A percentile compares a stretch with the other conserved stretches of the same genome.
Conservation (phyloP, 2,329 filamentous ascomycete species). For the Hypoxylon sp. region DNA sequence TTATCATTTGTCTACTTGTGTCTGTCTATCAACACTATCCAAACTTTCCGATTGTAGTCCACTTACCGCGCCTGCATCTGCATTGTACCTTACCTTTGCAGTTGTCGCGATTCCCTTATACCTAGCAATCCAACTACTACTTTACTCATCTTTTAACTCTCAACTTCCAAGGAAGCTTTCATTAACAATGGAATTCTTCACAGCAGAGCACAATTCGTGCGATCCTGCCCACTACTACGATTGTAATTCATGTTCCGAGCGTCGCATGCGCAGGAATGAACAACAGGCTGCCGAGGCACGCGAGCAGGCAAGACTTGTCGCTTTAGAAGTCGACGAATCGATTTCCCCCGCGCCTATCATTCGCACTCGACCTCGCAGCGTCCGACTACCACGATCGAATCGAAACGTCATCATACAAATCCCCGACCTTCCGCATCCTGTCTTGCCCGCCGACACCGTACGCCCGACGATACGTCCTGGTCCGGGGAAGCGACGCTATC, state of each 20-base stretch:
- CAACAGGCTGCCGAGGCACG: not conserved
- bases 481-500: slow-evolving; percentile 17
- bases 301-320: not conserved
- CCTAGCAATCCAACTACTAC: not conserved
- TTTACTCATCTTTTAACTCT: not conserved
- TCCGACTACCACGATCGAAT: slow-evolving; percentile 9
- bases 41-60: not conserved
- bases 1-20: not conserved
- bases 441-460: slow-evolving; percentile 5
- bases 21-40: slow-evolving; percentile 4
- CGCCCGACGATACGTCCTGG: not conserved
- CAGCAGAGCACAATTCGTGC: slow-evolving; percentile 15
- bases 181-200: slow-evolving; percentile 20
- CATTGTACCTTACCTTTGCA: no score
- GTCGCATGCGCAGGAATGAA: not conserved
- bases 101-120: no score
- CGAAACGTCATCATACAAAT: slow-evolving; percentile 25
- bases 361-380: slow-evolving; percentile 2
- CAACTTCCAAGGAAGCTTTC: not conserved
- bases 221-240: not conserved
- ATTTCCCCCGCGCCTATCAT: not conserved
- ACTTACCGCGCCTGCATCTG: not conserved
- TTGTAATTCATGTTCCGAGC: slow-evolving; percentile 4
- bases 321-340: slow-evolving; percentile 4
- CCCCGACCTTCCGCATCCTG: slow-evolving; percentile 3